These are phyloP conservation scores for Phytophthora fragariaefolia DNA, from an alignment of 352 stramenopile genomes.

Conservation along the genomic window DNA sequence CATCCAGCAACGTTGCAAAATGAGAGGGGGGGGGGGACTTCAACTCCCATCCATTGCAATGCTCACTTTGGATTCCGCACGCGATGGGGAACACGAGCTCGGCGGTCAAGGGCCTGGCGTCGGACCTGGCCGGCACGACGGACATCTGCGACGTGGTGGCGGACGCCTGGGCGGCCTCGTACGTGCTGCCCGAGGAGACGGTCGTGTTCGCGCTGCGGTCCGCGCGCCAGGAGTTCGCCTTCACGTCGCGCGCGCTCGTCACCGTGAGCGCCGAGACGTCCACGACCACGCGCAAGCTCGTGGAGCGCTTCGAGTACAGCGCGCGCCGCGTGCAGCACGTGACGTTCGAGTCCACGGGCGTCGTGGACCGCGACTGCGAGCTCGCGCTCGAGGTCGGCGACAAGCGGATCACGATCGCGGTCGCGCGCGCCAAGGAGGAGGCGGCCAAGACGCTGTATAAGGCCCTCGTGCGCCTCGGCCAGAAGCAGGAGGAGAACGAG, in stretches of 20 bases:
- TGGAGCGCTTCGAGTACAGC: slow-evolving; percentile 49
- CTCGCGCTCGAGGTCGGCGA: slow-evolving; percentile 45
- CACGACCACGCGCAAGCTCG: slow-evolving; percentile 38
- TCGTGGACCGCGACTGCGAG: slow-evolving; percentile 57
- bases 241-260: slow-evolving; percentile 62
- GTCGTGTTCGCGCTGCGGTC: slow-evolving; percentile 62
- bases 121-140: slow-evolving; percentile 51
- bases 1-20: no score
- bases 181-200: slow-evolving; percentile 46
- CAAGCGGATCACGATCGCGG: slow-evolving; percentile 37
- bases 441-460: slow-evolving; percentile 48
- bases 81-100: slow-evolving; percentile 38
- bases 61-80: slow-evolving; percentile 25
- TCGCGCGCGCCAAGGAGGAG: slow-evolving; percentile 39
- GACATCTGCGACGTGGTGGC: slow-evolving; percentile 54
- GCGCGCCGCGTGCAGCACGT: slow-evolving; percentile 30
- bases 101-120: slow-evolving; percentile 47
- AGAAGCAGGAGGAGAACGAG: slow-evolving; percentile 45
- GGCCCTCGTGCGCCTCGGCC: slow-evolving; percentile 44
- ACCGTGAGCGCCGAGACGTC: slow-evolving; percentile 43
- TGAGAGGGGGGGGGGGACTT: slow-evolving; percentile 12
- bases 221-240: slow-evolving; percentile 59
- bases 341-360: slow-evolving; percentile 52
- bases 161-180: slow-evolving; percentile 33
- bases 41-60: slow-evolving; percentile 28